phyloP scores from a whole-genome alignment of 768 basidiomycete genomes.

The Strobilomyces echinocephalus region DNA sequence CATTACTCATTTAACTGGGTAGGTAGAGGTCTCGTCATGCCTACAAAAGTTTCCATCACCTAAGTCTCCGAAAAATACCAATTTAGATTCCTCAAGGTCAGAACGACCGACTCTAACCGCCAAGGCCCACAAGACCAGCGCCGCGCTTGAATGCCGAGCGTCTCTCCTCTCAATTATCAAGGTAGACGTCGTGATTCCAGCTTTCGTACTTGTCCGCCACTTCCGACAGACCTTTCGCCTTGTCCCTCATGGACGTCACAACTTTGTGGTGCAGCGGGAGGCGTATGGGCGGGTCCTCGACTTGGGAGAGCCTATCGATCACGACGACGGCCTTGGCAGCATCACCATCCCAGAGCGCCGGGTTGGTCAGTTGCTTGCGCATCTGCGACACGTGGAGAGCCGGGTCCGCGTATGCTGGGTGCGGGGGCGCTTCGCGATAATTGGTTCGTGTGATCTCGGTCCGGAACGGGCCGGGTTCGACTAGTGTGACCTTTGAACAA shows the following conservation, averaged over 20 bases:
- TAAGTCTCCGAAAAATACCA: too few species aligned
- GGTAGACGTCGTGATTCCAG: slow-evolving; percentile 18
- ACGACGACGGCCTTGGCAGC: slow-evolving; percentile 8
- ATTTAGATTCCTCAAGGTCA: too few species aligned
- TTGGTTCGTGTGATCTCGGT: slow-evolving; percentile 7
- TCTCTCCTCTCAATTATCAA: not conserved
- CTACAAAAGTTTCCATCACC: too few species aligned
- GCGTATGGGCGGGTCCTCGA: slow-evolving; percentile 17
- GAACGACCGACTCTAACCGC: not conserved
- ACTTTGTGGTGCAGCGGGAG: slow-evolving; percentile 10
- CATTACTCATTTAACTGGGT: too few species aligned
- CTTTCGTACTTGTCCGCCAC: slow-evolving; percentile 11
- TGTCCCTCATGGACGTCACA: slow-evolving; percentile 9
- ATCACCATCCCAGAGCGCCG: slow-evolving; percentile 10
- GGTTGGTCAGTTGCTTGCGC: not conserved
- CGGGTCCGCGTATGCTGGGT: slow-evolving; percentile 20
- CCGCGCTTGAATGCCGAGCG: not conserved
- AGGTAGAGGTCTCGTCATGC: too few species aligned
- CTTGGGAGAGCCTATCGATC: slow-evolving; percentile 11
- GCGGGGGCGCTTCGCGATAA: slow-evolving; percentile 1
- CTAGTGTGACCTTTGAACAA: slow-evolving; percentile 11
- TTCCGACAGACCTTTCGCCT: slow-evolving; percentile 10
- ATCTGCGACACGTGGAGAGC: not conserved
- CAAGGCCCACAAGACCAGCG: too few species aligned
- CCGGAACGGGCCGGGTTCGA: slow-evolving; percentile 16